Evolutionary conservation across 78 protist species (phyloP).

Genomic region (Dictyostelium intermedium): DNA sequence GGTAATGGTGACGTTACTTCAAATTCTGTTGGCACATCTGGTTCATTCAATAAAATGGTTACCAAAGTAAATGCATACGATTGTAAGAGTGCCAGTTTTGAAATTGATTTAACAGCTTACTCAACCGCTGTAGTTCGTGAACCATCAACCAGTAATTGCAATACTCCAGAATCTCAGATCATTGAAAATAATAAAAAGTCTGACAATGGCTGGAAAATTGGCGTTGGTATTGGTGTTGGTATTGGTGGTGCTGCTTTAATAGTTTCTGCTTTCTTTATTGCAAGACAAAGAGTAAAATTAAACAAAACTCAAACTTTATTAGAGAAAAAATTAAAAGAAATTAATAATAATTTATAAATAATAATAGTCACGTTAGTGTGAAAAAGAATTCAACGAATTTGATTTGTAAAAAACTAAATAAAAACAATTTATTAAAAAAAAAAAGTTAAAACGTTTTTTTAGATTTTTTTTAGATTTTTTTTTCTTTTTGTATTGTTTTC

Average conservation of each 20-base stretch:
- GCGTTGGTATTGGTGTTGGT: constrained; percentile 21
- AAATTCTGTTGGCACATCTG: not conserved
- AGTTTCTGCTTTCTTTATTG: not conserved
- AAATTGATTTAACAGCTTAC: not conserved
- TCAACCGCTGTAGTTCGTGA: not conserved
- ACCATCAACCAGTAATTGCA: not conserved
- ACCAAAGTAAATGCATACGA: not conserved
- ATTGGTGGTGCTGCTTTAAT: not conserved
- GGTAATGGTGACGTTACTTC: not conserved
- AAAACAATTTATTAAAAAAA: not conserved
- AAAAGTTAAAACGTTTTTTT: too few relatives aligned
- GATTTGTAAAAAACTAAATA: not conserved
- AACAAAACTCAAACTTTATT: not conserved
- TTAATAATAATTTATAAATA: not conserved
- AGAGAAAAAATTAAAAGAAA: not conserved
- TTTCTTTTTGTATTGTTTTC: too few relatives aligned
- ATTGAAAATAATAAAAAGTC: not conserved
- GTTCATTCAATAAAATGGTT: not conserved
- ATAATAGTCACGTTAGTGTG: too few relatives aligned
- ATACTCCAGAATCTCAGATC: not conserved
- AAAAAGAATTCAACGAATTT: too few relatives aligned
- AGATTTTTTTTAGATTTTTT: not conserved
- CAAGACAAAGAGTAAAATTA: not conserved
- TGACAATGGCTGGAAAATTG: not conserved
- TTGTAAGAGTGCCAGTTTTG: not conserved